Base-by-base conservation (phyloP, 2,329 filamentous ascomycete species). In the Coleophoma cylindrospora region DNA sequence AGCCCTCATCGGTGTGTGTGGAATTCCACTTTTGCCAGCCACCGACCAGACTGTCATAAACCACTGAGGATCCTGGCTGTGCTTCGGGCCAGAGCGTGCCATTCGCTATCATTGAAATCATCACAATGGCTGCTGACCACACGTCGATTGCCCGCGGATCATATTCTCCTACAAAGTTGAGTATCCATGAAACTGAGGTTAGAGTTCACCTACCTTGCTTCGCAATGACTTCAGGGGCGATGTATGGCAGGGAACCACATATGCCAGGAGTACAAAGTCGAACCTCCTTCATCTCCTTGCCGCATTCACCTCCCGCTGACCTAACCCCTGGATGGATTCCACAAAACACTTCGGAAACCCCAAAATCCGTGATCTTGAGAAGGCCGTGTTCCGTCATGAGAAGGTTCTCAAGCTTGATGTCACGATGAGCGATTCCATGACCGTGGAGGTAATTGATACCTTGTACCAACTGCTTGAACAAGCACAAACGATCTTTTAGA, bases 281-380 rank as follows among this genome's bases (percentile, higher is more conserved):
- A 9, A 89, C 66, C 5, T 85, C 81, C 27, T 44, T 27, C 81
- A 91, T 89, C 57, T 84, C 80, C 62, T 80, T 79, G 44, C 86
- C 87, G 66, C 87, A 91, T 61, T 87, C 78, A 49, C 87, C 87
- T 47, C 83, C 82, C 12, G 87, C 80, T 60, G 86, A 81, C 52
- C 87, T 79, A 38, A 91, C 70, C 32, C 89, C 90, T 0, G 89
- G 90, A 66, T 95, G 89, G 46, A 84, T 84, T 37, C 89, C 90
- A 48, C 78, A 81, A 64, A 95, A 95, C 15, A 95, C 87, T 64
- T 94, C 89, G 0, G 89, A 91, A 13, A 92, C 88, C 48, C 91
- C 91, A 70, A 96, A 95, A 66, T 96, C 91, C 45, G 89, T 91
- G 52, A 96, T 91, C 70, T 95, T 95, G 50, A 95, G 75, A 66